Conservation (phyloP, 768 basidiomycete species). For the Boletus insuetus region DNA sequence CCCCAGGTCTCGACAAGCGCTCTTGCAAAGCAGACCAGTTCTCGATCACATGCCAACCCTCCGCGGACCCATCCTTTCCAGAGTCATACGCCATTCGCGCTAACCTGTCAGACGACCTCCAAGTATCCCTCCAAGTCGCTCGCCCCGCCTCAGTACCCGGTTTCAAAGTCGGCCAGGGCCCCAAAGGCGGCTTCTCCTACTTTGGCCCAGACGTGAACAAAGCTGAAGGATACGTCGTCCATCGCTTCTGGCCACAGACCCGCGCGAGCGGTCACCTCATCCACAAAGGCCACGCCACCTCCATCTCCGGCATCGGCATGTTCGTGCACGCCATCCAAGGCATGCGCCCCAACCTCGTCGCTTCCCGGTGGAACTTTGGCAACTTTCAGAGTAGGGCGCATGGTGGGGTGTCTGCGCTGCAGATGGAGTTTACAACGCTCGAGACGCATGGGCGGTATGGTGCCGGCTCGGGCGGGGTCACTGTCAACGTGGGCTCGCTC, state of each 20-base stretch:
- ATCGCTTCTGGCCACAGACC: conserved; percentile 86
- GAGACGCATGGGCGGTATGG: conserved; percentile 77
- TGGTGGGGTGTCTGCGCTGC: conserved; percentile 78
- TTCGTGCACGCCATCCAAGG: conserved; percentile 97
- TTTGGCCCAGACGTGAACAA: conserved; percentile 69
- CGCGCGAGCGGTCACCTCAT: conserved; percentile 65
- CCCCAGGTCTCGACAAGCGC: conserved; percentile 78
- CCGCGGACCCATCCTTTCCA: conserved; percentile 54
- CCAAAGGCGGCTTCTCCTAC: conserved; percentile 86
- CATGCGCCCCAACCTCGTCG: conserved; percentile 94
- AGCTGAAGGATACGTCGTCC: conserved; percentile 82
- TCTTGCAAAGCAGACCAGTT: conserved; percentile 86
- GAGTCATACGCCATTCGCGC: conserved; percentile 81
- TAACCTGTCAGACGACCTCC: conserved; percentile 75
- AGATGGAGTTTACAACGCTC: conserved; percentile 94
- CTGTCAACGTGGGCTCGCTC: conserved; percentile 80
- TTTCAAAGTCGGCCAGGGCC: conserved; percentile 88
- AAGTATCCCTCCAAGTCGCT: conserved; percentile 70
- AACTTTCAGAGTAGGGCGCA: conserved; percentile 79
- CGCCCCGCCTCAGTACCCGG: conserved; percentile 74
- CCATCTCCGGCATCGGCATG: conserved; percentile 70
- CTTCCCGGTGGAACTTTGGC: conserved; percentile 92
- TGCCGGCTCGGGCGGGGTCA: conserved; percentile 76
- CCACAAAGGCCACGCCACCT: conserved; percentile 55
- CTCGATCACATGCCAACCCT: conserved; percentile 63